Conservation (phyloP, 1,284 basidiomycete genomes). For the Erythrobasidium hasegawianum region DNA sequence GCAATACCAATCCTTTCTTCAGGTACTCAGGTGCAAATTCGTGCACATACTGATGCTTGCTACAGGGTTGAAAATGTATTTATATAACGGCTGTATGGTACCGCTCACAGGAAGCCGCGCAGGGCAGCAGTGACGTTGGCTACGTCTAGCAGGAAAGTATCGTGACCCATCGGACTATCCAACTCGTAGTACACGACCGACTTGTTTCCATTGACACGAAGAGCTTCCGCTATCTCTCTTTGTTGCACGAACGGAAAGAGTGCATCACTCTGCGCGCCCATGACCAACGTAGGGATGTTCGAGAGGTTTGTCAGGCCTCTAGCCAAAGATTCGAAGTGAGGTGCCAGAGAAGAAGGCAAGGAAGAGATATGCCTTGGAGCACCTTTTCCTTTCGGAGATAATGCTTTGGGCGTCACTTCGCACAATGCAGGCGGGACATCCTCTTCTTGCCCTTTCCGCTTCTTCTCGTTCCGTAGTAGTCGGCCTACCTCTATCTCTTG, state of each 20-base stretch:
- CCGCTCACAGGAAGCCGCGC: slow-evolving; percentile 60
- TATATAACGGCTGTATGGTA: neutral
- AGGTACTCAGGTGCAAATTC: no score
- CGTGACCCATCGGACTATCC: slow-evolving; percentile 87
- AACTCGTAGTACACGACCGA: slow-evolving; percentile 94
- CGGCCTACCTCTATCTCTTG: slow-evolving; percentile 55
- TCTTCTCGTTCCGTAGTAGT: slow-evolving; percentile 44
- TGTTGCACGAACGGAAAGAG: slow-evolving; percentile 98
- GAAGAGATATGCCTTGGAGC: slow-evolving; percentile 53
- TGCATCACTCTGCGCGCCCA: slow-evolving; percentile 96
- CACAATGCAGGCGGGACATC: slow-evolving; percentile 43
- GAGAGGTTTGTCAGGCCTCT: slow-evolving; percentile 73
- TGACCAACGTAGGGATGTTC: slow-evolving; percentile 75
- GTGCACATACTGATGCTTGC: no score
- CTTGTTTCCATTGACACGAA: slow-evolving; percentile 81
- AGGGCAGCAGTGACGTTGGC: slow-evolving; percentile 74
- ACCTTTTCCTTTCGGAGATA: slow-evolving; percentile 52
- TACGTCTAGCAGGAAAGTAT: slow-evolving; percentile 87
- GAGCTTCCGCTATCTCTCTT: slow-evolving; percentile 85
- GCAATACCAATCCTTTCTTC: no score
- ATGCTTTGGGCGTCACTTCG: slow-evolving; percentile 1
- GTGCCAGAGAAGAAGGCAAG: slow-evolving; percentile 54
- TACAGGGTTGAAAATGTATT: no score
- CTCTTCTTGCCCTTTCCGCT: slow-evolving; percentile 21
- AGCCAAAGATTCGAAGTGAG: slow-evolving; percentile 76